Percentiles rank a stretch among this genome's conserved stretches.
Conservation (phyloP, 2,329 filamentous ascomycete species). For the Phialophora chinensis region DNA sequence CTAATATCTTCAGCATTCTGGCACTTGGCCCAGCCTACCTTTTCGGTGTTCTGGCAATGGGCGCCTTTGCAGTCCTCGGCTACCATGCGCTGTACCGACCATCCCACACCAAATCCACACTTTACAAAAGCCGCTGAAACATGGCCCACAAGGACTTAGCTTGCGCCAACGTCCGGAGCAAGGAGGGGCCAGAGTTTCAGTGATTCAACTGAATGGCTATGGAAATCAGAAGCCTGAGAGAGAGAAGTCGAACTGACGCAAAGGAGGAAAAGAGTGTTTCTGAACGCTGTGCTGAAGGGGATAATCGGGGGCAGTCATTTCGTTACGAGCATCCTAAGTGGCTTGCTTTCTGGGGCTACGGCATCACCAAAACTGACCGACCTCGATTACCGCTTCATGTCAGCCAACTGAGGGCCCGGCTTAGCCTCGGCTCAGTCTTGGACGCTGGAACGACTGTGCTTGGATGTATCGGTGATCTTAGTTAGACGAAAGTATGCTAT, state of each 20-base stretch:
- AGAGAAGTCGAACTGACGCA: not conserved
- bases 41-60: conserved; percentile 22
- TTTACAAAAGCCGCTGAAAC: conserved; percentile 5
- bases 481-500: too few species aligned
- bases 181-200: not conserved
- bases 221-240: not conserved
- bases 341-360: not conserved
- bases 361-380: too few species aligned
- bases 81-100: conserved; percentile 13
- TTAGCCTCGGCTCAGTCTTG: too few species aligned
- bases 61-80: conserved; percentile 13
- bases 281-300: not conserved
- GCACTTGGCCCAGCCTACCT: conserved; percentile 18
- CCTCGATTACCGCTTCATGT: too few species aligned
- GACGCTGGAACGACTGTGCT: too few species aligned
- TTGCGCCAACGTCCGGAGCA: not conserved
- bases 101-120: not conserved
- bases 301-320: not conserved
- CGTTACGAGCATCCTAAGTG: not conserved
- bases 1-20: conserved; percentile 18
- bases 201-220: not conserved
- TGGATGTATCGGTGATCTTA: too few species aligned
- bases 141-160: not conserved
- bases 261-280: conserved; percentile 5
- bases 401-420: too few species aligned